Conservation (phyloP, 169 alveolate genomes). For the Plasmodium vivax region DNA sequence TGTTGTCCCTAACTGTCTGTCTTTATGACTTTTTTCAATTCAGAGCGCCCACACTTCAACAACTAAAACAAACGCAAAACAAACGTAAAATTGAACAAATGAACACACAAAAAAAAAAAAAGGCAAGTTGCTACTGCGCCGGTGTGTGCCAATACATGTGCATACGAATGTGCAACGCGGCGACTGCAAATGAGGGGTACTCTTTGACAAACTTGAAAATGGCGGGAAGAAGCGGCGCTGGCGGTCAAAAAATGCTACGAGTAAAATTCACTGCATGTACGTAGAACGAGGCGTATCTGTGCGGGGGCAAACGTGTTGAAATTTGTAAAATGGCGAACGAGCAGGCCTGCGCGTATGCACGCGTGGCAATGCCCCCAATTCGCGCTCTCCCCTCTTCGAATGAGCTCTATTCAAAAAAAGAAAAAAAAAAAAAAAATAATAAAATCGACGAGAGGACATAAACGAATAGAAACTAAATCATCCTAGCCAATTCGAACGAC, state of each 20-base stretch:
- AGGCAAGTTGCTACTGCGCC: neutral
- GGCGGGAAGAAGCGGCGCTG: neutral
- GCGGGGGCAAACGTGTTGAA: neutral
- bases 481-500: neutral
- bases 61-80: constrained; percentile 58
- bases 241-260: neutral
- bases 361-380: neutral
- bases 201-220: constrained; percentile 46
- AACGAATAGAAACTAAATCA: neutral
- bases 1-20: neutral
- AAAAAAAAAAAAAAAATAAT: neutral
- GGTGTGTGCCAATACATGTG: neutral
- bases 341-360: neutral
- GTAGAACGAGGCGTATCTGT: neutral
- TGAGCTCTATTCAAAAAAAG: neutral
- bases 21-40: constrained; percentile 20
- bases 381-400: neutral
- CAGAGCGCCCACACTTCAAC: neutral
- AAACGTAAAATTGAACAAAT: constrained; percentile 35
- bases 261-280: neutral
- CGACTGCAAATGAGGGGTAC: constrained; percentile 7
- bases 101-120: constrained; percentile 33
- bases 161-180: neutral
- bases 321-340: neutral
- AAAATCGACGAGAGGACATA: neutral